phyloP scores from a whole-genome alignment of 2,329 filamentous ascomycete genomes.

The Phaeoacremonium minimum region DNA sequence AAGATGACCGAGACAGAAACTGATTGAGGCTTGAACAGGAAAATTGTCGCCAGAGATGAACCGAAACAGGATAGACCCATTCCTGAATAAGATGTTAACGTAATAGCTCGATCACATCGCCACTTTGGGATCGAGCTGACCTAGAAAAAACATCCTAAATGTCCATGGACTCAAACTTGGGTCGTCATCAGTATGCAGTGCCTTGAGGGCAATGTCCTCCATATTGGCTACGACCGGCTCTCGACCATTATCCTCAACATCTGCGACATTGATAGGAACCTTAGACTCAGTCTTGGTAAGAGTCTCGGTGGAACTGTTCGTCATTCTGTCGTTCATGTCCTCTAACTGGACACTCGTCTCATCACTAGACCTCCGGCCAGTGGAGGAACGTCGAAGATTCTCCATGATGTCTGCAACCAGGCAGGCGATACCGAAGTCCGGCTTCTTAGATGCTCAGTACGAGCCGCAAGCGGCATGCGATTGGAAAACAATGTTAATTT shows the following conservation, averaged over 20 bases:
- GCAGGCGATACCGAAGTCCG: no score
- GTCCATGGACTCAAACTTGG: slow-evolving; percentile 14
- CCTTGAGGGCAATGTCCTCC: slow-evolving; percentile 8
- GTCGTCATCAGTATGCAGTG: slow-evolving; percentile 14
- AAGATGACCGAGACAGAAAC: slow-evolving; percentile 38
- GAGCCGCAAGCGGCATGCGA: no score
- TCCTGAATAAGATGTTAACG: slow-evolving; percentile 12
- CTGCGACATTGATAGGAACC: no score
- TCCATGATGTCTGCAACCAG: no score
- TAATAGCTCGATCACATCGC: not conserved
- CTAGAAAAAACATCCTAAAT: slow-evolving; percentile 12
- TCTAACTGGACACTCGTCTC: no score
- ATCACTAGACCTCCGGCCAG: no score
- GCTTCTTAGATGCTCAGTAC: no score
- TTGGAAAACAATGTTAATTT: no score
- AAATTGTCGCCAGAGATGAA: slow-evolving; percentile 37
- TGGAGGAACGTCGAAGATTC: no score
- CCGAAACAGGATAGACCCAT: slow-evolving; percentile 27
- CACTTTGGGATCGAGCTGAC: not conserved
- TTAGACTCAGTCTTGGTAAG: not conserved
- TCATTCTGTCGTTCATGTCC: no score
- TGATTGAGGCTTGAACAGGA: slow-evolving; percentile 41
- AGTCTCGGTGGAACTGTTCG: not conserved
- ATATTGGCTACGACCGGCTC: slow-evolving; percentile 5
- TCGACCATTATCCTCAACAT: slow-evolving; percentile 1